Base-by-base conservation (phyloP, 1,284 basidiomycete genomes). In the Golubevia sp. region DNA sequence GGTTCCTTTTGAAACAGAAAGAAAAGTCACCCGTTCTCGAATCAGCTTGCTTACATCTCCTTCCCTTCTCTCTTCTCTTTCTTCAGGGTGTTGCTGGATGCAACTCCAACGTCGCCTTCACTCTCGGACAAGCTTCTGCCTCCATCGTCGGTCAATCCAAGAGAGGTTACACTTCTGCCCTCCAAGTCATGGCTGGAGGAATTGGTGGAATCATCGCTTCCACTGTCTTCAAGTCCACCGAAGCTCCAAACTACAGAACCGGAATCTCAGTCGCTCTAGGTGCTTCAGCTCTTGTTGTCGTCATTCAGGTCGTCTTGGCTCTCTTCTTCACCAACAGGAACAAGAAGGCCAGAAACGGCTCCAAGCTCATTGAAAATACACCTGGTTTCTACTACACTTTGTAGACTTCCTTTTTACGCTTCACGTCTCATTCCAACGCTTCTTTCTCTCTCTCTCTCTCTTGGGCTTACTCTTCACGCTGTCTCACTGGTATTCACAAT, bases 151-250 rank as follows among this genome's bases (percentile, higher is more conserved):
- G 67, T 15, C 72, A 75, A 62, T 54, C 53, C 52, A 76, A 76
- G 70, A 71, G 75, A 59, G 64, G 63, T 56, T 77, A 68, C 64
- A 63, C 65, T 27, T 72, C 69, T 34, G 76, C 74, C 21, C 60
- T 77, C 13, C 70, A 72, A 34, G 73, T 77, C 64, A 69, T 63
- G 59, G 71, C 71, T 21, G 76, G 76, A 34, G 76, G 76, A 58
- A 62, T 77, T 56, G 76, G 76, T n/a, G 76, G 76, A 60, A 77
- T 76, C 68, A 65, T 73, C 63, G 64, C 71, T 25, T 68, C 73
- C 44, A 56, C 71, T 25, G 69, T 66, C 21, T 77, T 66, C 76
- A 68, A 65, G 61, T 66, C 73, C 64, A 67, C 69, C 63, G 69
- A 76, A 24, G 71, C 76, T n/a, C 74, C 74, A 24, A 62, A 66